A percentile compares a stretch with the other conserved stretches of the same genome.
phyloP scores from a whole-genome alignment of 441 rosid species.

The Corymbia calophylla region DNA sequence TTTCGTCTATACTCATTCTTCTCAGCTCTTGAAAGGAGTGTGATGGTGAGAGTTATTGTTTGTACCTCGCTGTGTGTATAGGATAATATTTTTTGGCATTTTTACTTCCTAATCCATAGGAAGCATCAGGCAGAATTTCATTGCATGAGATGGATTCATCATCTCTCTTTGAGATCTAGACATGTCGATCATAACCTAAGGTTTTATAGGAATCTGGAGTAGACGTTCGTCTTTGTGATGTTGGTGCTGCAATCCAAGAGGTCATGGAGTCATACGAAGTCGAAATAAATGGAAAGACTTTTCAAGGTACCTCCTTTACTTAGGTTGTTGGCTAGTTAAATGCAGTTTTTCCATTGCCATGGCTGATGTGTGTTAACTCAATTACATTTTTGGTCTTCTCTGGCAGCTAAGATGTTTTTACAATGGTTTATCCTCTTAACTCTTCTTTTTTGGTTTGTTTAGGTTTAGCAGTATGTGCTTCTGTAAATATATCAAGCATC shows the following conservation, averaged over 20 bases:
- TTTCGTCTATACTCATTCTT: not conserved
- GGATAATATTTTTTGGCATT: not conserved
- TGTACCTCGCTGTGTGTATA: not conserved
- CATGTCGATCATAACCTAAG: not conserved
- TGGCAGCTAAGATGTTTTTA: constrained; percentile 50
- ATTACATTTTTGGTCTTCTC: not conserved
- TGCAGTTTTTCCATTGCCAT: not conserved
- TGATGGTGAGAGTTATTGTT: not conserved
- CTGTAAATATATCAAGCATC: not conserved
- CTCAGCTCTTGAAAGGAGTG: not conserved
- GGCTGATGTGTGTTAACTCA: not conserved
- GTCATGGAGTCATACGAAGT: constrained; percentile 98
- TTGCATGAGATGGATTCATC: not conserved
- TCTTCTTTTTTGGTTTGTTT: not conserved
- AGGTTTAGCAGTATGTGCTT: not conserved
- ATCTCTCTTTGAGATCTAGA: not conserved
- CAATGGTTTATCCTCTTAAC: not conserved
- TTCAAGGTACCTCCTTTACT: constrained; percentile 50
- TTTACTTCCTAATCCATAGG: not conserved
- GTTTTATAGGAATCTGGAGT: constrained; percentile 81
- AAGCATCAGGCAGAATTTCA: not conserved
- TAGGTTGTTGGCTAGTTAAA: not conserved
- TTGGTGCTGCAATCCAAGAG: constrained; percentile 98
- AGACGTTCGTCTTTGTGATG: constrained; percentile 90
- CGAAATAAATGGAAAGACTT: constrained; percentile 92